These are phyloP conservation scores for Amanita inopinata DNA, from an alignment of 768 basidiomycete genomes.

Conservation along the genomic window DNA sequence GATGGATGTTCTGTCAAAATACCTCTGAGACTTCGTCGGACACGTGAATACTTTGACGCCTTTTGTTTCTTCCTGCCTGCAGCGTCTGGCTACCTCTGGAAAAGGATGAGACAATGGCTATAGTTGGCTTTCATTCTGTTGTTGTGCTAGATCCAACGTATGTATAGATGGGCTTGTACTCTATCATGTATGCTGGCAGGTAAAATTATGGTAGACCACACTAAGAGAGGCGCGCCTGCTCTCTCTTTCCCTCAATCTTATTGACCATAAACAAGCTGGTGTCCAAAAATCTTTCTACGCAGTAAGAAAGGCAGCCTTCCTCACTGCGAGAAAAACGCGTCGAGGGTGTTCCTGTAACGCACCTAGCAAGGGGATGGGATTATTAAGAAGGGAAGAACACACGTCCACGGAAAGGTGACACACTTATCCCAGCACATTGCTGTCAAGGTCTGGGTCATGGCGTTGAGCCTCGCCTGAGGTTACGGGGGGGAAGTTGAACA, in stretches of 20 bases:
- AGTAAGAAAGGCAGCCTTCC: constrained; percentile 76
- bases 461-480: constrained; percentile 45
- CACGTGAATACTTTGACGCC: constrained; percentile 50
- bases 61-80: constrained; percentile 66
- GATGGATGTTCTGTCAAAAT: constrained; percentile 47
- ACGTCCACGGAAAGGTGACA: constrained; percentile 19
- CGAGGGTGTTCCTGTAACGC: constrained; percentile 70
- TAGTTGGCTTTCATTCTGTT: not conserved
- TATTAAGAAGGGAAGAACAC: constrained; percentile 3
- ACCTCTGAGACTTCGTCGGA: constrained; percentile 46
- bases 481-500: constrained; percentile 11
- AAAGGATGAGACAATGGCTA: not conserved
- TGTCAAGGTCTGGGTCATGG: constrained; percentile 69
- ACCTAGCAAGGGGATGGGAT: constrained; percentile 34
- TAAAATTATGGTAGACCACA: not conserved
- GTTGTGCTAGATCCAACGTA: not conserved
- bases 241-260: constrained; percentile 42
- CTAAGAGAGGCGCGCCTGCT: constrained; percentile 13
- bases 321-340: constrained; percentile 73
- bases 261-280: constrained; percentile 75
- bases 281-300: constrained; percentile 90
- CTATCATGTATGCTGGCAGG: not conserved
- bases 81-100: constrained; percentile 37
- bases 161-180: not conserved
- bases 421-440: constrained; percentile 91